Percentiles rank a stretch among this genome's conserved stretches.
Evolutionary conservation across 225 moss, liverwort and hornwort genomes (phyloP).

Genomic region (Pseudisothecium myosuroides): DNA sequence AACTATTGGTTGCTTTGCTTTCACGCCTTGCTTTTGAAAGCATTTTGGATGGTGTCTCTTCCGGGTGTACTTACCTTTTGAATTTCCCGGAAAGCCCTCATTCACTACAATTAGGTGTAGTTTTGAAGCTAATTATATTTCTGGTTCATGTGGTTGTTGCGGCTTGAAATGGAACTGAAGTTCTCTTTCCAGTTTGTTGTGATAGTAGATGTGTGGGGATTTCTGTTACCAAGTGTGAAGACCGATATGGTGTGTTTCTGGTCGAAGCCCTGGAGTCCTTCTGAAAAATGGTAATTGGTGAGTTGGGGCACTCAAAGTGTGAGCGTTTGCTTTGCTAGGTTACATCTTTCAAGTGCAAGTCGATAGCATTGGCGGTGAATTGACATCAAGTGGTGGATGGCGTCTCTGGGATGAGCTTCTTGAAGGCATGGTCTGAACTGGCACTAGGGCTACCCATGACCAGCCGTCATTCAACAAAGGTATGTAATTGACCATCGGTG

Average conservation of each 20-base stretch:
- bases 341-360: constrained; percentile 30
- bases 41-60: not conserved
- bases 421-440: constrained; percentile 40
- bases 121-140: not conserved
- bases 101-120: not conserved
- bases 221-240: not conserved
- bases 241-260: not conserved
- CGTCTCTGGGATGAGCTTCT: constrained; percentile 10
- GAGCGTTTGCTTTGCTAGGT: not conserved
- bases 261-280: not conserved
- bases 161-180: not conserved
- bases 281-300: not conserved
- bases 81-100: no score
- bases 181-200: not conserved
- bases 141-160: not conserved
- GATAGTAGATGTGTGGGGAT: not conserved
- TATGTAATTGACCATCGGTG: constrained; percentile 40
- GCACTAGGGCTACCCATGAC: constrained; percentile 16
- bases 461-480: no score
- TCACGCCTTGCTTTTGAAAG: not conserved
- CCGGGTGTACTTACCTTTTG: not conserved
- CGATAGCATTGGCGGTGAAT: constrained; percentile 30
- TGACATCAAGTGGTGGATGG: constrained; percentile 28
- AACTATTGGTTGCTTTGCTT: not conserved
- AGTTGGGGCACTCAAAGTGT: not conserved